Evolutionary conservation across 225 moss, liverwort and hornwort genomes (phyloP).

Genomic region (Sphagnum contortum): DNA sequence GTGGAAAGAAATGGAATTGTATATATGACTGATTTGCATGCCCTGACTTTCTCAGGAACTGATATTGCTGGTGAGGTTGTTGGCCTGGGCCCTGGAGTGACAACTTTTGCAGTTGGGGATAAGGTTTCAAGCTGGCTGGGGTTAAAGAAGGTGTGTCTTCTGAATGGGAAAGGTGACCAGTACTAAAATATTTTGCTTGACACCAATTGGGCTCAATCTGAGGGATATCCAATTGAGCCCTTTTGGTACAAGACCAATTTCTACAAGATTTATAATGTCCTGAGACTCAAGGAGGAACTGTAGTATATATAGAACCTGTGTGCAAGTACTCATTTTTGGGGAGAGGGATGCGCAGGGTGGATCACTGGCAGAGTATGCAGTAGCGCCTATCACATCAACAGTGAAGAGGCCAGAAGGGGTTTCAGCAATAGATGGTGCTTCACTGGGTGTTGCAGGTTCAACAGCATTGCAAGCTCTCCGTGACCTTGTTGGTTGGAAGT

Average conservation of each 20-base stretch:
- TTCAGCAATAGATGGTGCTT: constrained; percentile 37
- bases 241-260: too few relatives aligned
- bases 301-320: too few relatives aligned
- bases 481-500: constrained; percentile 30
- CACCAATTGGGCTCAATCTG: too few relatives aligned
- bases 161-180: too few relatives aligned
- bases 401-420: constrained; percentile 29
- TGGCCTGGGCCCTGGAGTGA: constrained; percentile 31
- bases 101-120: constrained; percentile 34
- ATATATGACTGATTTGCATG: background rate
- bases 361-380: constrained; percentile 46
- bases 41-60: constrained; percentile 10
- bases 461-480: constrained; percentile 50
- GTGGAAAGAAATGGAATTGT: too few relatives aligned
- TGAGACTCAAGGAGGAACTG: too few relatives aligned
- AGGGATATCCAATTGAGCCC: too few relatives aligned
- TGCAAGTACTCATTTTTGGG: too few relatives aligned
- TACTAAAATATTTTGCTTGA: background rate
- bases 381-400: constrained; percentile 18
- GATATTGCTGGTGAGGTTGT: constrained; percentile 72
- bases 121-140: constrained; percentile 40
- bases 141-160: too few relatives aligned
- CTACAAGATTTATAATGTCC: too few relatives aligned
- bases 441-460: constrained; percentile 36
- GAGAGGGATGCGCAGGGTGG: constrained; percentile 5